These are phyloP conservation scores for Lepidium aucheri DNA, from an alignment of 345 rosid species.

Conservation along the genomic window DNA sequence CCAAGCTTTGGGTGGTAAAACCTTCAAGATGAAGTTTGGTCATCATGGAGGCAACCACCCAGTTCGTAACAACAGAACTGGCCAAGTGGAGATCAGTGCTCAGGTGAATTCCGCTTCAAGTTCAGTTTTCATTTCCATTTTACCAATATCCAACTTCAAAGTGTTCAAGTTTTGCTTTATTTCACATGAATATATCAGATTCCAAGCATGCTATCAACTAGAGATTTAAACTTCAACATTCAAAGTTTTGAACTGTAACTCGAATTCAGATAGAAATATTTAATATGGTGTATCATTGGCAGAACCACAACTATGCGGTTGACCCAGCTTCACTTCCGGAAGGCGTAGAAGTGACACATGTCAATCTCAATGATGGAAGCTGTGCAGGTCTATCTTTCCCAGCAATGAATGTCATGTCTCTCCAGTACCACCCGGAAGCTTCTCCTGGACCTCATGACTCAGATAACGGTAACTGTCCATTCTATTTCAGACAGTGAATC, in stretches of 20 bases:
- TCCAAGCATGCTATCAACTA: neutral
- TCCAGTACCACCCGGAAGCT: constrained; percentile 95
- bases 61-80: constrained; percentile 54
- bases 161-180: neutral
- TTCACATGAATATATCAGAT: neutral
- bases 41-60: constrained; percentile 99
- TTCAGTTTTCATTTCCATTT: neutral
- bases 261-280: neutral
- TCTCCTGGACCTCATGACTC: constrained; percentile 99
- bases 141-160: neutral
- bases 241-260: neutral
- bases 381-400: constrained; percentile 94
- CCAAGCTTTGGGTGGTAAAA: constrained; percentile 93
- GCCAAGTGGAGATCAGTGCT: constrained; percentile 88
- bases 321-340: constrained; percentile 82
- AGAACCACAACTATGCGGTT: constrained; percentile 97
- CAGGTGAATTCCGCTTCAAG: constrained; percentile 44
- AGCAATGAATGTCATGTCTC: constrained; percentile 67
- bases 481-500: neutral
- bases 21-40: constrained; percentile 96
- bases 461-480: constrained; percentile 42
- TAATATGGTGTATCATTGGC: constrained; percentile 15
- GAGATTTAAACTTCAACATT: neutral
- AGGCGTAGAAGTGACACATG: constrained; percentile 85
- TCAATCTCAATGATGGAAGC: constrained; percentile 92